Evolutionary conservation across 208 protist genomes (phyloP).

Genomic region (Hexamita inflata): DNA sequence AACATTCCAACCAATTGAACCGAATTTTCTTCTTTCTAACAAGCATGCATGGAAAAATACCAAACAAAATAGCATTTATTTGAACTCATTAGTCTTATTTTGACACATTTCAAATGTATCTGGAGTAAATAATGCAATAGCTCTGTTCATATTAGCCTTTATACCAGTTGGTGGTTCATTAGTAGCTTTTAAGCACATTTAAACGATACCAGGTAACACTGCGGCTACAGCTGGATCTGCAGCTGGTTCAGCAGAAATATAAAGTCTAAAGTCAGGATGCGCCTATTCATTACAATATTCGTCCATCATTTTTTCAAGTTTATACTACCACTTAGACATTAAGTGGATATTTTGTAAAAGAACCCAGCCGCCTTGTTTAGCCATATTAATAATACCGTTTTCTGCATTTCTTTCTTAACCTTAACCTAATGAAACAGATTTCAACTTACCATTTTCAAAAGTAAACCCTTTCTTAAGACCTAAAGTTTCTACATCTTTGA

Average conservation of each 20-base stretch:
- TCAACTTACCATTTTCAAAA: constrained; percentile 73
- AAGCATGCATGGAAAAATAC: constrained; percentile 89
- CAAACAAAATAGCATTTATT: constrained; percentile 72
- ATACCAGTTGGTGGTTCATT: constrained; percentile 89
- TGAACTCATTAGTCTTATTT: constrained; percentile 41
- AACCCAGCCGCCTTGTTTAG: constrained; percentile 60
- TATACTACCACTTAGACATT: constrained; percentile 75
- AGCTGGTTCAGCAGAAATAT: constrained; percentile 77
- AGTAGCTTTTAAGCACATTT: constrained; percentile 91
- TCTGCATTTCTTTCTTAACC: constrained; percentile 88
- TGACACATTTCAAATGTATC: constrained; percentile 72
- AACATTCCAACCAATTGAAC: constrained; percentile 87
- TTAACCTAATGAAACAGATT: constrained; percentile 87
- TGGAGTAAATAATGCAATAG: constrained; percentile 76
- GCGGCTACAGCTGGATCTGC: constrained; percentile 51
- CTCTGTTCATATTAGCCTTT: constrained; percentile 79
- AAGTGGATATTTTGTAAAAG: constrained; percentile 94
- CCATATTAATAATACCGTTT: constrained; percentile 59
- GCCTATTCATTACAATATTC: constrained; percentile 63
- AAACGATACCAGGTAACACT: constrained; percentile 81
- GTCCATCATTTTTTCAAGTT: constrained; percentile 84
- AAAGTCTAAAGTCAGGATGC: constrained; percentile 73
- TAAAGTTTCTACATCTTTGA: constrained; percentile 71
- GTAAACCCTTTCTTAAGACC: constrained; percentile 76
- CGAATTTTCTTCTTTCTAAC: constrained; percentile 90